Evolutionary conservation across 768 basidiomycete genomes (phyloP).

Genomic region (Megacollybia marginata): DNA sequence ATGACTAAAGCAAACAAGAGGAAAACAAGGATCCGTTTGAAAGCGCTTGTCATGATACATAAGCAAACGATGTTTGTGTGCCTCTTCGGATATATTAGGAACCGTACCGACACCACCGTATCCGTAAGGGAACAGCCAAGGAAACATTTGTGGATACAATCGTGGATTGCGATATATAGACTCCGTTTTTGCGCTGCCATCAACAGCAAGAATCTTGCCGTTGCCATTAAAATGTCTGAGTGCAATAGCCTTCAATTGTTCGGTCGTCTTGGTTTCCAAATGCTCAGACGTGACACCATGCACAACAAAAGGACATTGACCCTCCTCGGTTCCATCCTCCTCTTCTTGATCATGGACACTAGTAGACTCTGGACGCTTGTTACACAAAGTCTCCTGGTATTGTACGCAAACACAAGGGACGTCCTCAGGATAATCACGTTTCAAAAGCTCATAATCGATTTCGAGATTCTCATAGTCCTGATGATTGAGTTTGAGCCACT

Average conservation of each 20-base stretch:
- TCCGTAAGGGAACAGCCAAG: conserved; percentile 20
- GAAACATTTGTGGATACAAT: not conserved
- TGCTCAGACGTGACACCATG: conserved; percentile 17
- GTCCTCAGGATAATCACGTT: conserved; percentile 6
- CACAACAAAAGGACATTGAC: conserved; percentile 14
- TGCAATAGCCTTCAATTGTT: conserved; percentile 1
- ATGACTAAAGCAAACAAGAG: not conserved
- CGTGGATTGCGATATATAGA: too few species aligned
- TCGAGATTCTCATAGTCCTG: conserved; percentile 15
- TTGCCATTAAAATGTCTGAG: conserved; percentile 1
- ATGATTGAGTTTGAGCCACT: conserved; percentile 22
- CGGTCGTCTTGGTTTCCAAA: conserved; percentile 1
- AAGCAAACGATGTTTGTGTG: too few species aligned
- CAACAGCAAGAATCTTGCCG: too few species aligned
- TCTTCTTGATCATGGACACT: conserved; percentile 12
- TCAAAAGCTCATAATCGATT: conserved; percentile 12
- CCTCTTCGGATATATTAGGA: not conserved
- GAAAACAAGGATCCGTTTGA: not conserved
- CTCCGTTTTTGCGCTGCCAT: too few species aligned
- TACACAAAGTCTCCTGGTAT: conserved; percentile 2
- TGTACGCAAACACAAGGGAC: conserved; percentile 8
- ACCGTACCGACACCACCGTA: conserved; percentile 14
- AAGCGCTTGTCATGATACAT: not conserved
- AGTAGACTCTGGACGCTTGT: conserved; percentile 5
- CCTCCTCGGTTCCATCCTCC: conserved; percentile 10